Evolutionary conservation across 1,139 yeast genomes (phyloP), one percentile per base, ranked within the genome.

Genomic region (Debaryomyces psychrophilus): DNA sequence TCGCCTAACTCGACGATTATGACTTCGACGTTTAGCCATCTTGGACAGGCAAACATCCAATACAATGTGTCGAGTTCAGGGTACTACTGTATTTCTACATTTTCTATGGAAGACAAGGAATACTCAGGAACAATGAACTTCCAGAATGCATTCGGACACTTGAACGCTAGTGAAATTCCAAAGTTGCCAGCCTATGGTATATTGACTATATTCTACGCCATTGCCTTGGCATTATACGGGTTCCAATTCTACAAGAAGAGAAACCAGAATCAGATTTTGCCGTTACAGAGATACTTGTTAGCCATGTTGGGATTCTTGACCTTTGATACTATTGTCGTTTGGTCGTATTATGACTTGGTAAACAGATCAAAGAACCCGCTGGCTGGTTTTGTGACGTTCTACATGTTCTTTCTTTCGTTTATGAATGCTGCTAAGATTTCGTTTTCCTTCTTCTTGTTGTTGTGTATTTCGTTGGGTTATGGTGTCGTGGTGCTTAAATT

Each of bases 401-500:
- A 90, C 67, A 79, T 90, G 79, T 82, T 82, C 7, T 80, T 92
- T 60, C 78, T 92, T 43, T 85, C 97, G 2, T 62, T 90, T 23
- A 71, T 92, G 63, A 89, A 90, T 62, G 82, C 97, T 1, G 81
- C 83, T 54, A 87, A 95, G 59, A 80, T 89, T 48, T 85, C 97
- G 1, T 90, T 90, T 62, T 87, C 97, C 8, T 87, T 93, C 69
- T 95, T 92, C 69, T 70, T 95, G 58, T 72, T 95, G 47, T 75
- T 93, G 52, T 85, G 92, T 57, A 93, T 95, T 49, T 80, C 96
- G 14, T 73, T 92, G 55, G 99, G 99, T 28, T 95, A 92, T 66
- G 97, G 99, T 50, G 93, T 95, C 45, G 99, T 95, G 34, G 79
- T 79, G 52, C 89, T 96, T 44, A 86, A 90, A 55, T 77, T 95